Evolutionary conservation across 257 asterid genomes (phyloP).

Genomic region (Vinca minor): DNA sequence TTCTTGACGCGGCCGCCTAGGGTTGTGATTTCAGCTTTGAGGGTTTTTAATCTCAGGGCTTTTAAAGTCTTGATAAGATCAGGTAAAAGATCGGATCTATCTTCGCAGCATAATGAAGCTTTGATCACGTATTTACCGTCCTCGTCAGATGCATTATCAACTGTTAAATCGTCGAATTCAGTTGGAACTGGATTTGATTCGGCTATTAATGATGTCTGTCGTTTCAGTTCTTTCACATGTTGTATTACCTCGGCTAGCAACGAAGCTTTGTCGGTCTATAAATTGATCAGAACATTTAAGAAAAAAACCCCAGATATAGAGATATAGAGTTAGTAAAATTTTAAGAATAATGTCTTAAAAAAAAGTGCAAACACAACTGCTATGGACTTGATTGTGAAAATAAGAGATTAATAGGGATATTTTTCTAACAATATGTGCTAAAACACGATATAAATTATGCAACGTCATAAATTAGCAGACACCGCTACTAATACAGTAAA

Average conservation of each 20-base stretch:
- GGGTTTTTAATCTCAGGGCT: slow-evolving; percentile 44
- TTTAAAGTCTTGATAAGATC: slow-evolving; percentile 73
- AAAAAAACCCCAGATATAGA: no score
- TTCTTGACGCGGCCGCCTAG: slow-evolving; percentile 73
- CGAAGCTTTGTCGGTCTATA: slow-evolving; percentile 83
- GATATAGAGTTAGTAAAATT: no score
- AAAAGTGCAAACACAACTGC: background rate
- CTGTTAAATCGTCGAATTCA: slow-evolving; percentile 59
- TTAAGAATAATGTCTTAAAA: no score
- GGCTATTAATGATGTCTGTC: slow-evolving; percentile 56
- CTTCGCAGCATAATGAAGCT: slow-evolving; percentile 85
- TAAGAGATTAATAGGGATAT: background rate
- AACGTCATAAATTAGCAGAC: no score
- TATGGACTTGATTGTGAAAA: background rate
- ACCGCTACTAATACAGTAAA: no score
- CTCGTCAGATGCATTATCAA: slow-evolving; percentile 54
- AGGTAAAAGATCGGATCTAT: slow-evolving; percentile 66
- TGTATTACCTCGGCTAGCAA: slow-evolving; percentile 86
- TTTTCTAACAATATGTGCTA: no score
- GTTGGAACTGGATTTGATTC: slow-evolving; percentile 60
- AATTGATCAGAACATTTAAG: no score
- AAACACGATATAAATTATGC: no score
- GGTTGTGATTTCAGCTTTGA: slow-evolving; percentile 75
- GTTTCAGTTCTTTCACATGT: slow-evolving; percentile 75
- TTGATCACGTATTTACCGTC: slow-evolving; percentile 55